Evolutionary conservation across 2,329 filamentous ascomycete genomes (phyloP).

Genomic region (Colletotrichum neosansevieriae): DNA sequence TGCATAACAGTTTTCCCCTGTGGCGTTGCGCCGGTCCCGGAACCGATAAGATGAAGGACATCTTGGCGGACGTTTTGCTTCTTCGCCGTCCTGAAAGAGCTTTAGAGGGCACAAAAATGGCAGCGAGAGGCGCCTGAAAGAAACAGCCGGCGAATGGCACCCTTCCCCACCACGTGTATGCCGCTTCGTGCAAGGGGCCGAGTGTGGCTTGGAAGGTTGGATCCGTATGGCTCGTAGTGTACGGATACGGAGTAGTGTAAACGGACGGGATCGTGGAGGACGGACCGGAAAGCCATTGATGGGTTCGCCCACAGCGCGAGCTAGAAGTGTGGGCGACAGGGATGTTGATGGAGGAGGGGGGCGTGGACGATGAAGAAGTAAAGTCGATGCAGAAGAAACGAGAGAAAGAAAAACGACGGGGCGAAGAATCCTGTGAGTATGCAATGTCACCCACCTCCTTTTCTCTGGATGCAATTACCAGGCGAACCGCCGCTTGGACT

Average conservation of each 20-base stretch:
- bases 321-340: not conserved
- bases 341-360: constrained; percentile 8
- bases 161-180: constrained; percentile 32
- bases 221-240: constrained; percentile 2
- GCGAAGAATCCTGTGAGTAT: constrained; percentile 8
- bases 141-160: constrained; percentile 13
- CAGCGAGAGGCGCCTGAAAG: constrained; percentile 15
- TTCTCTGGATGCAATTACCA: constrained; percentile 23
- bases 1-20: constrained; percentile 15
- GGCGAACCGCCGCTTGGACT: not conserved
- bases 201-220: constrained; percentile 24
- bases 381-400: not conserved
- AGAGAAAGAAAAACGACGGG: constrained; percentile 11
- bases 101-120: constrained; percentile 12
- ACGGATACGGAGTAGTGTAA: not conserved
- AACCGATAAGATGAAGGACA: constrained; percentile 20
- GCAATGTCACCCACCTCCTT: constrained; percentile 17
- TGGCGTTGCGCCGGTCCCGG: constrained; percentile 29
- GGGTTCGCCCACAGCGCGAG: not conserved
- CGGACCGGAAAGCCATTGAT: constrained; percentile 35
- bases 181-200: constrained; percentile 24
- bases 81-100: constrained; percentile 18
- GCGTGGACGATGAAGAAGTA: not conserved
- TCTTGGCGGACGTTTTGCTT: constrained; percentile 23
- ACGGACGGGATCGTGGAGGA: constrained; percentile 26